Base-by-base conservation (phyloP, 2,329 filamentous ascomycete species). In the Xylariaceae sp. region DNA sequence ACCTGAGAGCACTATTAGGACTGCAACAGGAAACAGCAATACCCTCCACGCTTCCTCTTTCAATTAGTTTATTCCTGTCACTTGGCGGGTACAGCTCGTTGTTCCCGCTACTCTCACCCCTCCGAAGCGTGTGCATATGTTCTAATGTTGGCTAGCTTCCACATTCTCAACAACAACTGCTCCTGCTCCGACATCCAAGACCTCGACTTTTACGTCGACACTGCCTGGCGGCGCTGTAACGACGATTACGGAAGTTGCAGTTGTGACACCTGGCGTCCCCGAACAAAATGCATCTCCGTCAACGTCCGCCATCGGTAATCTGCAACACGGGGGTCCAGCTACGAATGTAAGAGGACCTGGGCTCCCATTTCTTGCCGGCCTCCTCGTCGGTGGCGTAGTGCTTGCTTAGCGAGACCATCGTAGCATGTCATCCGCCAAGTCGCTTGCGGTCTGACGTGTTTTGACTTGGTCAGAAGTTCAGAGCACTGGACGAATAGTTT, bases 121-220 rank as follows among this genome's bases (percentile, higher is more conserved):
- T 24, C 16, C 14, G 7, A 29, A 34, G 6, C 17, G 24, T 31
- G 16, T 24, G 5, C 21, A 14, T 29, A 43, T 33, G 14, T 59
- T 50, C 59, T 62, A 62, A 62, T 41, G 16, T 26, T 9, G 8
- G 11, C 14, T 24, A 62, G 66, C 41, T 14, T 60, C 65, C 9
- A 67, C 65, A 37, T 31, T 58, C 8, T 43, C 56, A 24, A 63
- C 63, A 16, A 44, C 67, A 41, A 67, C 58, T 14, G 62, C 36
- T 12, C 52, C 63, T 26, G 63, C 57, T 4, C 47, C 56, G 8
- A 59, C 56, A 33, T 51, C 60, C 48, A 66, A 43, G 24, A 71
- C 69, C 7, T 69, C 67, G n/a, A 71, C 66, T 3, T 70, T 65
- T 29, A 68, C 64, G 19, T 63, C 62, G 6, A 73, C 70, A 3